These are phyloP conservation scores for Cronartium ribicola DNA, from an alignment of 1,284 basidiomycete genomes.

Conservation along the genomic window DNA sequence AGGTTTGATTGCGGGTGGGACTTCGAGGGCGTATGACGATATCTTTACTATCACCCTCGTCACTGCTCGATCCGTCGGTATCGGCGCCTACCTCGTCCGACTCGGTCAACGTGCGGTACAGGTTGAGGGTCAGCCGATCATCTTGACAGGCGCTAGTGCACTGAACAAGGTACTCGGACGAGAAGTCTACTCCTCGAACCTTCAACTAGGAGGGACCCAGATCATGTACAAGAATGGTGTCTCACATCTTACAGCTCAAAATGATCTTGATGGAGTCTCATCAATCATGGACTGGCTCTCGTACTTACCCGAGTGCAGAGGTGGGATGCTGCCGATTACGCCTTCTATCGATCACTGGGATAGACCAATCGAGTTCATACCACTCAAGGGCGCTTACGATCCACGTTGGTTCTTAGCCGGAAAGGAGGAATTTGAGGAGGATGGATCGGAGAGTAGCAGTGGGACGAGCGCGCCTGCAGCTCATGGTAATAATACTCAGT, in stretches of 20 bases:
- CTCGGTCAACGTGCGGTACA: constrained; percentile 97
- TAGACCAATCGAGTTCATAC: constrained; percentile 81
- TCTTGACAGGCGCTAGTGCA: constrained; percentile 92
- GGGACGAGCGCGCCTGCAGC: not conserved
- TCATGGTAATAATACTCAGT: not conserved
- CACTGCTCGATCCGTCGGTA: constrained; percentile 96
- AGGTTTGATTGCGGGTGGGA: constrained; percentile 97
- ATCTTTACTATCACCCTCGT: constrained; percentile 99
- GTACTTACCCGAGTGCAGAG: constrained; percentile 78
- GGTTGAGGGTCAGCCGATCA: constrained; percentile 98
- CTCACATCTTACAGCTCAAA: constrained; percentile 87
- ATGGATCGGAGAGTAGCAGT: constrained; percentile 42
- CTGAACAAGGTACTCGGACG: constrained; percentile 99
- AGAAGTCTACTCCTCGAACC: constrained; percentile 97
- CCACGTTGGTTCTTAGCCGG: constrained; percentile 97
- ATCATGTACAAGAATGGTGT: constrained; percentile 99
- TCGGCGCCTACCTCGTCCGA: constrained; percentile 97
- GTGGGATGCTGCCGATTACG: constrained; percentile 68
- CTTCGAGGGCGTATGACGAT: constrained; percentile 94
- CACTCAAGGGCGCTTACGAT: constrained; percentile 92
- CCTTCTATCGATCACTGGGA: constrained; percentile 79
- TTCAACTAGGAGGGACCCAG: constrained; percentile 92
- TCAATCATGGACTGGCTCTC: constrained; percentile 93
- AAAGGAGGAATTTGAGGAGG: constrained; percentile 72
- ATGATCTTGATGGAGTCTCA: constrained; percentile 88